A percentile compares a stretch with the other conserved stretches of the same genome.
Evolutionary conservation across 202 grass and related monocot genomes (phyloP).

Genomic region (Carex arenaria): DNA sequence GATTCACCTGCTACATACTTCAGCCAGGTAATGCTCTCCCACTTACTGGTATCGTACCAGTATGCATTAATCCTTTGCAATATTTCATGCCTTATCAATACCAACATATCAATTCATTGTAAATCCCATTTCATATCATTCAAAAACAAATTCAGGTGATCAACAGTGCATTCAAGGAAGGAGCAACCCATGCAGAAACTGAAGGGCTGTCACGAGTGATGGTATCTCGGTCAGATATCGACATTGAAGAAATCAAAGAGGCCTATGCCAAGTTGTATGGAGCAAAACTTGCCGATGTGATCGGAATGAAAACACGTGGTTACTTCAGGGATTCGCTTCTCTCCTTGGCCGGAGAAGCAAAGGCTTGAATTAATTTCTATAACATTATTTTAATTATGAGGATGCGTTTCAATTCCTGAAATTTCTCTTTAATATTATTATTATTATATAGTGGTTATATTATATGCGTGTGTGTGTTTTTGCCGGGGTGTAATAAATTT

Average conservation of each 20-base stretch:
- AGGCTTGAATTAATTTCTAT: neutral
- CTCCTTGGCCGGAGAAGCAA: constrained; percentile 50
- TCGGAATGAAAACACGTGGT: constrained; percentile 49
- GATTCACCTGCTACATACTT: constrained; percentile 69
- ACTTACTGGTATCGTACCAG: neutral
- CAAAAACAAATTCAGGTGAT: constrained; percentile 42
- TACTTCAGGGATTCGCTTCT: constrained; percentile 77
- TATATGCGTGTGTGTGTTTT: neutral
- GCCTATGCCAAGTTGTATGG: constrained; percentile 50
- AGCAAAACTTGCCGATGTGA: constrained; percentile 49
- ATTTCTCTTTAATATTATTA: neutral
- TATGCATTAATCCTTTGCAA: neutral
- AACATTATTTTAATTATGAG: neutral
- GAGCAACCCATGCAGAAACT: constrained; percentile 39
- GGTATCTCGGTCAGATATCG: constrained; percentile 69
- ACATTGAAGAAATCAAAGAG: constrained; percentile 57
- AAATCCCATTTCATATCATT: neutral
- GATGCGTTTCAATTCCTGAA: neutral
- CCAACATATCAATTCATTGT: neutral
- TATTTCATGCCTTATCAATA: neutral
- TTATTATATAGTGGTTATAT: neutral
- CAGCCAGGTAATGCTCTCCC: constrained; percentile 38
- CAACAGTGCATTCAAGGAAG: constrained; percentile 41
- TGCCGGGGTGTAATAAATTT: neutral
- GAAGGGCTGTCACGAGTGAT: constrained; percentile 63